A percentile compares a stretch with the other conserved stretches of the same genome.
Evolutionary conservation across 306 rosid species (phyloP).

Genomic region (Purshia tridentata): DNA sequence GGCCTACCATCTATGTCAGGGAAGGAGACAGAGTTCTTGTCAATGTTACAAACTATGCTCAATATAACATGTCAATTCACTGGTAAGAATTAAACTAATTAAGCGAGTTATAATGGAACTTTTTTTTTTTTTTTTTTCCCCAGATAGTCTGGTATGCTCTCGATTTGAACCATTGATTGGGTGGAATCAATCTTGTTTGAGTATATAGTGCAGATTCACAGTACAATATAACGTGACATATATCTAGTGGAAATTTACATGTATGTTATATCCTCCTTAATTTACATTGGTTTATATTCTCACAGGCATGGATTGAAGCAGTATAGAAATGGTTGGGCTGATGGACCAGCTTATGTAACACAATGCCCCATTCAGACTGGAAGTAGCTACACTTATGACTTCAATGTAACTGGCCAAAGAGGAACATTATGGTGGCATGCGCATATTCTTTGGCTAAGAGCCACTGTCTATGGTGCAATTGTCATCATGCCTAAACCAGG

Average conservation of each 20-base stretch:
- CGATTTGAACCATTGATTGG: no score
- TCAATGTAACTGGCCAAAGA: conserved; percentile 81
- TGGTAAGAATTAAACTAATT: conserved; percentile 38
- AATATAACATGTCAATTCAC: conserved; percentile 78
- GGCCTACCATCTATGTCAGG: conserved; percentile 66
- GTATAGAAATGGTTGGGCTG: conserved; percentile 79
- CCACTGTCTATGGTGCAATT: conserved; percentile 83
- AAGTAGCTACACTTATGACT: conserved; percentile 63
- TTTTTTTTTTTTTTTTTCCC: no score
- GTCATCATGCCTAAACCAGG: conserved; percentile 77
- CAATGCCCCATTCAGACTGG: conserved; percentile 78
- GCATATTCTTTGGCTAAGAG: conserved; percentile 80
- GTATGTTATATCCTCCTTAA: neutral
- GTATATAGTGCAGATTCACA: no score
- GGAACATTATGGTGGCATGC: conserved; percentile 96
- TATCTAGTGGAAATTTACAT: neutral
- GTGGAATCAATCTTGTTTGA: no score
- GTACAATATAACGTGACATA: no score
- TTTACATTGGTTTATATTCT: neutral
- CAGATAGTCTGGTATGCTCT: neutral
- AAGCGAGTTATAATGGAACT: neutral
- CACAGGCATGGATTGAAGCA: conserved; percentile 79
- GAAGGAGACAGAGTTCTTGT: conserved; percentile 74
- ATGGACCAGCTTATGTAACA: conserved; percentile 79
- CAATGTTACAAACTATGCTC: conserved; percentile 79